Conservation (phyloP, 108 stramenopile species). For the Pseudonitzschia multiseries region DNA sequence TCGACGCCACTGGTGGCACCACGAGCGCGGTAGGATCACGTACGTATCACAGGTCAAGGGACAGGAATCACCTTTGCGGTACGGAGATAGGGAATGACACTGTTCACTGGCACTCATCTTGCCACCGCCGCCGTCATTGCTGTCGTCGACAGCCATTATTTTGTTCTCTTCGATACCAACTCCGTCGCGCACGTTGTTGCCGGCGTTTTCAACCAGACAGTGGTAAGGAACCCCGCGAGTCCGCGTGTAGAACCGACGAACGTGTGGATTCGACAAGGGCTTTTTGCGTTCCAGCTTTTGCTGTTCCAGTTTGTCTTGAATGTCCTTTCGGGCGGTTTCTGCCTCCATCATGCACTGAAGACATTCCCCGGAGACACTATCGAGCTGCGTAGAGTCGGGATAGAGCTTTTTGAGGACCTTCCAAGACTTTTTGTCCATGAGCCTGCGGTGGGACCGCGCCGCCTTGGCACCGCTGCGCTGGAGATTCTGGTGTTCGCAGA, state of each 20-base stretch:
- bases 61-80: slow-evolving; percentile 20
- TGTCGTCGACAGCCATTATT: no score
- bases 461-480: slow-evolving; percentile 55
- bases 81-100: neutral
- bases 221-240: slow-evolving; percentile 59
- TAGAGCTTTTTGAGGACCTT: slow-evolving; percentile 79
- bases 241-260: slow-evolving; percentile 75
- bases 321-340: slow-evolving; percentile 60
- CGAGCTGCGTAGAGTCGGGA: slow-evolving; percentile 71
- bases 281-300: slow-evolving; percentile 60
- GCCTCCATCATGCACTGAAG: slow-evolving; percentile 70
- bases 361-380: slow-evolving; percentile 58
- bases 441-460: slow-evolving; percentile 67
- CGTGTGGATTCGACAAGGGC: slow-evolving; percentile 61
- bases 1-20: slow-evolving; percentile 81
- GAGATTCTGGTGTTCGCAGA: slow-evolving; percentile 54
- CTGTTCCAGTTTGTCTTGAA: slow-evolving; percentile 52
- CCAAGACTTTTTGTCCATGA: slow-evolving; percentile 88
- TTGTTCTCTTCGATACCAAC: no score
- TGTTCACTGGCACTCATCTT: neutral
- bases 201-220: slow-evolving; percentile 32
- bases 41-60: slow-evolving; percentile 70
- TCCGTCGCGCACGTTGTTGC: neutral
- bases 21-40: slow-evolving; percentile 67
- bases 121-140: neutral